Percentiles rank a stretch among this genome's conserved stretches.
phyloP scores from a whole-genome alignment of 352 stramenopile genomes.

The Phytophthora multivora region DNA sequence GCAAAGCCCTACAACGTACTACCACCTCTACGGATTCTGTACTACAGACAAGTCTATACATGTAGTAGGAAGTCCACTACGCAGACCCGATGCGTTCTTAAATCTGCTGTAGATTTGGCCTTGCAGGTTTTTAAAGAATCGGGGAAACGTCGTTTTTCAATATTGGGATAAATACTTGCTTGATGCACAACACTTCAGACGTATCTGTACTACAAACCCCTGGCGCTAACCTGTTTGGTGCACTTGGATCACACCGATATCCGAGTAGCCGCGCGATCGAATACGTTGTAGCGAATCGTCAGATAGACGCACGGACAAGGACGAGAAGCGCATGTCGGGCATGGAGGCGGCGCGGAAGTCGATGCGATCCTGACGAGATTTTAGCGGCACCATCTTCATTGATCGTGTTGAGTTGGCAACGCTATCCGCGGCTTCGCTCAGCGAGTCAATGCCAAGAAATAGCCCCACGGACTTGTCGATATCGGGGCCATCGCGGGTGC shows the following conservation, averaged over 20 bases:
- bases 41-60: too few species aligned
- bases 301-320: slow-evolving; percentile 33
- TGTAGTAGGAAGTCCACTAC: too few species aligned
- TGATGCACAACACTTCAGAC: too few species aligned
- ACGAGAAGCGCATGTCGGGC: slow-evolving; percentile 66
- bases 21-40: too few species aligned
- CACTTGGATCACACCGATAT: slow-evolving; percentile 6
- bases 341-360: slow-evolving; percentile 70
- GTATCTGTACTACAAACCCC: not conserved
- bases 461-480: slow-evolving; percentile 71
- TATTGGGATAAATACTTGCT: too few species aligned
- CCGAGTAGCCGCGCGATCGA: slow-evolving; percentile 40
- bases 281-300: slow-evolving; percentile 31
- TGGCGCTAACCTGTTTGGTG: not conserved
- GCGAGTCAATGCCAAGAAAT: slow-evolving; percentile 56
- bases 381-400: slow-evolving; percentile 38
- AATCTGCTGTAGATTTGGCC: too few species aligned
- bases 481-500: slow-evolving; percentile 50
- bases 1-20: too few species aligned
- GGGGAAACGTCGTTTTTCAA: too few species aligned
- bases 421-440: slow-evolving; percentile 49
- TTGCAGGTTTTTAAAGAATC: too few species aligned
- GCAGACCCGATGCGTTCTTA: too few species aligned
- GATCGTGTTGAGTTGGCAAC: slow-evolving; percentile 36
- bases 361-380: slow-evolving; percentile 75